phyloP scores from a whole-genome alignment of 495 filamentous ascomycete species.

The Achaetomiella virescens region DNA sequence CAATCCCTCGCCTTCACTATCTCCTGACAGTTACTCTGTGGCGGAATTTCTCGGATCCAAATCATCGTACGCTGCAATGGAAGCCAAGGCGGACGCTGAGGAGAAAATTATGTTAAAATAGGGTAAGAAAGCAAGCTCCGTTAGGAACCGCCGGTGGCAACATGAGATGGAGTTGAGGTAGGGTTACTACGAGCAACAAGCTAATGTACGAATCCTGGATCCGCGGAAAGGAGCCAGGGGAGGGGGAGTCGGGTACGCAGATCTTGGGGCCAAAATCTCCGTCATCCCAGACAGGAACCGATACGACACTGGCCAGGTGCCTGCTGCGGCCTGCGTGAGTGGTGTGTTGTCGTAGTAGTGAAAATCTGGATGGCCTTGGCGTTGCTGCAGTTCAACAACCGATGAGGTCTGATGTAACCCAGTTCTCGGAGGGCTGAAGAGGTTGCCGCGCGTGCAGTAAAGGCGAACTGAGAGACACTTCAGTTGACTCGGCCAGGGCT shows the following conservation, averaged over 20 bases:
- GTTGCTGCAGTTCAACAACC: too few relatives aligned
- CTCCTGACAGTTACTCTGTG: neutral
- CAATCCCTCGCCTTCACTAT: neutral
- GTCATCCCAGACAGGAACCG: neutral
- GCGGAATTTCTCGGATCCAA: neutral
- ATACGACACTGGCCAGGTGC: neutral
- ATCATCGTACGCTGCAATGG: neutral
- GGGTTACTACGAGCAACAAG: constrained; percentile 12
- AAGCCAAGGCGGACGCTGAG: constrained; percentile 7
- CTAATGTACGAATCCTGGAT: constrained; percentile 12
- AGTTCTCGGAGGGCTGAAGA: too few relatives aligned
- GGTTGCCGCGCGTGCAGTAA: too few relatives aligned
- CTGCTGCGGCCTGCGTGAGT: neutral
- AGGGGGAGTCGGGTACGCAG: too few relatives aligned
- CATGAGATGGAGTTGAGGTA: constrained; percentile 3
- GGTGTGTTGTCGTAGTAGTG: too few relatives aligned
- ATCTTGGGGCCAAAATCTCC: neutral
- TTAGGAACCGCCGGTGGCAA: neutral
- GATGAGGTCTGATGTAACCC: too few relatives aligned
- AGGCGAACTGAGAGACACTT: too few relatives aligned
- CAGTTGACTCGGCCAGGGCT: too few relatives aligned
- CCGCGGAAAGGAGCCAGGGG: too few relatives aligned
- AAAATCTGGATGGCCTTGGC: too few relatives aligned
- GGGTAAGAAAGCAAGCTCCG: neutral
- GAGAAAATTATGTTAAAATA: neutral